phyloP scores from a whole-genome alignment of 805 yeast genomes.

The Kodamaea sagamina region DNA sequence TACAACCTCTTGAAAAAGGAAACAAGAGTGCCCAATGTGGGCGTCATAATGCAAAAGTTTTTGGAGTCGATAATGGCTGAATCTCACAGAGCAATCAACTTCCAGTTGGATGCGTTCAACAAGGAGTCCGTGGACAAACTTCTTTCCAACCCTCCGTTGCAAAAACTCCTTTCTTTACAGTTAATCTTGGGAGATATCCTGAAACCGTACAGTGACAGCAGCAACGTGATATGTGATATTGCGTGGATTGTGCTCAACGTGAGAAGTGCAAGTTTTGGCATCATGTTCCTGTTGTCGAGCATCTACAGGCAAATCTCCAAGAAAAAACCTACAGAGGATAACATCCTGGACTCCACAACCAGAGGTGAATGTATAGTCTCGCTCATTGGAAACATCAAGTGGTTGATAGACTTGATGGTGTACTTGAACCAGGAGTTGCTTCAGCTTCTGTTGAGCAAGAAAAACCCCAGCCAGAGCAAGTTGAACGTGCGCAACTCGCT shows the following conservation, averaged over 20 bases:
- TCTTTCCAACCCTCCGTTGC: conserved; percentile 75
- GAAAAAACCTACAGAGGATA: conserved; percentile 54
- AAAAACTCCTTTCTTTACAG: conserved; percentile 69
- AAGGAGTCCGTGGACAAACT: conserved; percentile 77
- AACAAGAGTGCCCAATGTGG: conserved; percentile 14
- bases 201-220: conserved; percentile 24
- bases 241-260: conserved; percentile 69
- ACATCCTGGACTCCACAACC: conserved; percentile 52
- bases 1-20: conserved; percentile 3
- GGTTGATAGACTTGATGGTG: conserved; percentile 81
- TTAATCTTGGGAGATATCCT: conserved; percentile 56
- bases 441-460: conserved; percentile 38
- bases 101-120: conserved; percentile 62
- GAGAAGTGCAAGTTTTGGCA: conserved; percentile 69
- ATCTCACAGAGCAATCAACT: conserved; percentile 72
- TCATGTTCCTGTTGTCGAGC: conserved; percentile 60
- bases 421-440: conserved; percentile 72
- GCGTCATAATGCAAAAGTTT: conserved; percentile 26
- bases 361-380: conserved; percentile 64
- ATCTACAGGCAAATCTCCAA: conserved; percentile 66
- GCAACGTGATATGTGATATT: conserved; percentile 41
- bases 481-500: conserved; percentile 40
- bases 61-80: conserved; percentile 55
- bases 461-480: conserved; percentile 19
- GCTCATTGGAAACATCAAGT: conserved; percentile 75